Evolutionary conservation across 1,284 basidiomycete species (phyloP), one percentile per base, ranked within the genome.

Genomic region (Ganoderma lingzhi): DNA sequence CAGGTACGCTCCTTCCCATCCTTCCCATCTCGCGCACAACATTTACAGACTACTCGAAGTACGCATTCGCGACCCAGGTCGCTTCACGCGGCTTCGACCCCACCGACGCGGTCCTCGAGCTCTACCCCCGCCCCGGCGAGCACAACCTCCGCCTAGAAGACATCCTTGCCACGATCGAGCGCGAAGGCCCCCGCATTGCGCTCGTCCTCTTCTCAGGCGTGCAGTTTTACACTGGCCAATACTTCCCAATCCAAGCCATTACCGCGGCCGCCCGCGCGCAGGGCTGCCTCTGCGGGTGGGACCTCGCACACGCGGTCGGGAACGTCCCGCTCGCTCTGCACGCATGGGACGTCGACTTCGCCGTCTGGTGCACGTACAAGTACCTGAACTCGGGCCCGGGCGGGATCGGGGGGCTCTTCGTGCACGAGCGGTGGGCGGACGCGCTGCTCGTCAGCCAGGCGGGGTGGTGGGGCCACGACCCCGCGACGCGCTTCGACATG

Each of bases 221-320:
- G 14, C 97, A 99, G 81, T 99, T 97, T 84, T 99, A 98, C 82
- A 97, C 96, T 14, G 98, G 97, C n/a, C 97, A 99, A 82, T 89
- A 87, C 80, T 99, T 99, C 82, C 93, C 96, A 67, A 95, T 98
- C 83, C 78, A 92, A 77, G 82, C 83, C 32, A 93, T 99, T 77
- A 96, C 96, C 17, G 86, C 86, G 70, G 95, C 93, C 70, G 93
- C 95, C n/a, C 91, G 95, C 79, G 88, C 87, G 70, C 86, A 93
- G 93, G 96, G 96, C 56, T 97, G 95, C 73, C 88, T 97, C 68
- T 94, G 96, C 75, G 97, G 96, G 60, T 96, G 96, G 88, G 97
- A 99, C 83, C 90, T 99, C 42, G 98, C 98, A 4, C 98, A 99
- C 81, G 97, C 94, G 1, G 88, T 93, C 62, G 97, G 97, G 66